A percentile compares a stretch with the other conserved stretches of the same genome.
Conservation (phyloP, 805 yeast species). For the Monosporozyma servazzii region DNA sequence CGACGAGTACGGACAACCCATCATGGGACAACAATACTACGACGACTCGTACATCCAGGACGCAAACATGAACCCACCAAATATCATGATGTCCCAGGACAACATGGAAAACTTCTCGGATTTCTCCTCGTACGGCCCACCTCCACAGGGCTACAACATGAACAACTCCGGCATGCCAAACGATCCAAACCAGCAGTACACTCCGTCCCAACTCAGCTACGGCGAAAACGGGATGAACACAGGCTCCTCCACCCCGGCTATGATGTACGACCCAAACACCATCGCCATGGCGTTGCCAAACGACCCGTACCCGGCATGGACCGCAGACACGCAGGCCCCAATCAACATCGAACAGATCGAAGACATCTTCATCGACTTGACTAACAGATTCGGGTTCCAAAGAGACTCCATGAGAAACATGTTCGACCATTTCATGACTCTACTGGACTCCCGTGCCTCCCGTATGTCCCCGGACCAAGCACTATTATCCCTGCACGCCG, state of each 20-base stretch:
- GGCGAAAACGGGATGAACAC: conserved; percentile 44
- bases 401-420: conserved; percentile 89
- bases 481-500: conserved; percentile 71
- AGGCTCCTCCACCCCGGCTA: conserved; percentile 91
- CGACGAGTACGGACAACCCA: conserved; percentile 23
- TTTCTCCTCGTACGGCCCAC: conserved; percentile 52
- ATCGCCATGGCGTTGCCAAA: conserved; percentile 64
- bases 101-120: conserved; percentile 58
- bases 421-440: conserved; percentile 80
- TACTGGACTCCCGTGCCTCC: conserved; percentile 74
- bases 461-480: conserved; percentile 90
- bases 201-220: conserved; percentile 82
- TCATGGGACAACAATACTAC: conserved; percentile 6
- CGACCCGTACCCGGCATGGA: conserved; percentile 99
- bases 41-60: not conserved
- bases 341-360: conserved; percentile 77
- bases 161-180: conserved; percentile 20
- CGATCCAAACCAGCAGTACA: conserved; percentile 37
- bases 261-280: conserved; percentile 54
- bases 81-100: conserved; percentile 30
- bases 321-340: conserved; percentile 89
- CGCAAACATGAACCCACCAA: conserved; percentile 24
- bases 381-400: conserved; percentile 82
- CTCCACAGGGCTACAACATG: conserved; percentile 47
- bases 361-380: conserved; percentile 73